Percentiles rank a stretch among this genome's conserved stretches.
These are phyloP conservation scores for Lipomyces mesembrius DNA, from an alignment of 805 yeast species.

Conservation along the genomic window DNA sequence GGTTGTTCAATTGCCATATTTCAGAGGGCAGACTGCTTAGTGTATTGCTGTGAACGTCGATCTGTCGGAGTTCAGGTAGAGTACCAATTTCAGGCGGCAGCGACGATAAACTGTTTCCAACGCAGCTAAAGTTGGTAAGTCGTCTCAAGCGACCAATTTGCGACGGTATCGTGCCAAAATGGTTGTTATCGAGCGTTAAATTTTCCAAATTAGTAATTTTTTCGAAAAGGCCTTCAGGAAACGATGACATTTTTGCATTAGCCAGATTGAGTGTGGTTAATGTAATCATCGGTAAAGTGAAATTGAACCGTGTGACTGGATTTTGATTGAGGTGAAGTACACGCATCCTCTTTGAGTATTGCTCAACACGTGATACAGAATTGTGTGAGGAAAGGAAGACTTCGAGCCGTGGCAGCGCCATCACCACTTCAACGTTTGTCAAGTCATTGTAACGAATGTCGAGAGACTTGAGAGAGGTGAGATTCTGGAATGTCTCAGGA, in stretches of 20 bases:
- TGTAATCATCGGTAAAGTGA: constrained; percentile 58
- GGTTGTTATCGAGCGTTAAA: constrained; percentile 78
- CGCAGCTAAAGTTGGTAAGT: constrained; percentile 69
- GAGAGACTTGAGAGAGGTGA: constrained; percentile 65
- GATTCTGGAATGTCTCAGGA: constrained; percentile 58
- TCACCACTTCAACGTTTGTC: constrained; percentile 47
- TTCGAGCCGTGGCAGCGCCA: constrained; percentile 37
- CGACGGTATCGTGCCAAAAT: constrained; percentile 73
- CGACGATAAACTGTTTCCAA: constrained; percentile 71
- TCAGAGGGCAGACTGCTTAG: constrained; percentile 69
- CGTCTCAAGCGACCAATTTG: constrained; percentile 63
- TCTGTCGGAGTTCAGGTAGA: constrained; percentile 60
- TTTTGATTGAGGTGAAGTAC: constrained; percentile 77
- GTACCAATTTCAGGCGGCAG: constrained; percentile 70
- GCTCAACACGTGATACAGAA: constrained; percentile 70
- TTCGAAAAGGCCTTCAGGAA: constrained; percentile 66
- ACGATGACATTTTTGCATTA: constrained; percentile 78
- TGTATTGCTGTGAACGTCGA: constrained; percentile 86
- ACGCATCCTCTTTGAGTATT: constrained; percentile 64
- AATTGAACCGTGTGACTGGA: constrained; percentile 74
- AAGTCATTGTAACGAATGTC: constrained; percentile 76
- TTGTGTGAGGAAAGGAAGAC: constrained; percentile 41
- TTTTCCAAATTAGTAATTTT: constrained; percentile 70
- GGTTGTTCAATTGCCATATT: constrained; percentile 64
- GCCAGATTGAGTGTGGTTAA: constrained; percentile 75